phyloP scores from a whole-genome alignment of 495 filamentous ascomycete genomes.

The Wilcoxina mikolae region DNA sequence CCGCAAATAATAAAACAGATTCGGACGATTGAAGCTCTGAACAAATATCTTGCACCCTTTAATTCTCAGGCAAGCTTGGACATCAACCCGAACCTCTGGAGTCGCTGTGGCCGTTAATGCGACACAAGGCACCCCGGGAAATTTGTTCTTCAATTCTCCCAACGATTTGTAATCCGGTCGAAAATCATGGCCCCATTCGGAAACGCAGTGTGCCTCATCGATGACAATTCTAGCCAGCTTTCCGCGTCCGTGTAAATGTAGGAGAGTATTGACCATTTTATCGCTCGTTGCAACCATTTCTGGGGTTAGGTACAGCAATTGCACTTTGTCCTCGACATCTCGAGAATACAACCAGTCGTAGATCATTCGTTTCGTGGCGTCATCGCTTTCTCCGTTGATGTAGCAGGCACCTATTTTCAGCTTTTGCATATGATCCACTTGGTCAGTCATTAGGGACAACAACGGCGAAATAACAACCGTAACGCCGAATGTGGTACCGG shows the following conservation, averaged over 20 bases:
- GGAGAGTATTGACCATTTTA: constrained; percentile 44
- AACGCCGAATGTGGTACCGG: constrained; percentile 67
- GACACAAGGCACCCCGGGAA: constrained; percentile 73
- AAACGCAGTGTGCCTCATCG: constrained; percentile 96
- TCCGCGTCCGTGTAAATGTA: constrained; percentile 44
- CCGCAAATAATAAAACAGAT: constrained; percentile 72
- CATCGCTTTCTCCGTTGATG: constrained; percentile 57
- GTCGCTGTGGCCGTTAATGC: constrained; percentile 92
- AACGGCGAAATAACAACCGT: constrained; percentile 92
- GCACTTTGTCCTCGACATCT: constrained; percentile 51
- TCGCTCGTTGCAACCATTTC: constrained; percentile 84
- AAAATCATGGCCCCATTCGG: constrained; percentile 98
- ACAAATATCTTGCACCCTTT: constrained; percentile 56
- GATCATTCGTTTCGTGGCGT: constrained; percentile 44
- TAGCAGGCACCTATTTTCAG: constrained; percentile 62
- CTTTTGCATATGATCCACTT: constrained; percentile 63
- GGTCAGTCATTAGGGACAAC: constrained; percentile 91
- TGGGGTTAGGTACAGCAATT: constrained; percentile 86
- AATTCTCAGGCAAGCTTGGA: constrained; percentile 77
- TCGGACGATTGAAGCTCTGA: constrained; percentile 89
- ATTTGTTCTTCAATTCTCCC: constrained; percentile 50
- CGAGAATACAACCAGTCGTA: constrained; percentile 42
- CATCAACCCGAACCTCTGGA: constrained; percentile 75
- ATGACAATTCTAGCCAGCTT: constrained; percentile 85
- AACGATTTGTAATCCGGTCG: constrained; percentile 88